These are phyloP conservation scores for Cardamine chenopodiifolia DNA, from an alignment of 345 rosid genomes.

Conservation along the genomic window DNA sequence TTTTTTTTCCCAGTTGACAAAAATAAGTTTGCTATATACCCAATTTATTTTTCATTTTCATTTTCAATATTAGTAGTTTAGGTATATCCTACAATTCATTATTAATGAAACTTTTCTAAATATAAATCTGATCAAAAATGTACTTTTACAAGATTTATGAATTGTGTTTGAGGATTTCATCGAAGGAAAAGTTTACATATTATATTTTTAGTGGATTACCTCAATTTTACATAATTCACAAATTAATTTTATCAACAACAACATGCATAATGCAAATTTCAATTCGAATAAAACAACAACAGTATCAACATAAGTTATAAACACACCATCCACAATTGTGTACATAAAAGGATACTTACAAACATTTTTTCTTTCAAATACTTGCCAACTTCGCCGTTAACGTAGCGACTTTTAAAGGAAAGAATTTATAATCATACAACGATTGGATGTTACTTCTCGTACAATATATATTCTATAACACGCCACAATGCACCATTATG, in stretches of 20 bases:
- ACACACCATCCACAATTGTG: neutral
- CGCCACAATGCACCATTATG: constrained; percentile 33
- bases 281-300: neutral
- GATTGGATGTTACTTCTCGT: constrained; percentile 15
- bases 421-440: neutral
- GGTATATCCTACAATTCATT: neutral
- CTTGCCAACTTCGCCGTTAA: neutral
- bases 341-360: neutral
- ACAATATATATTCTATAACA: constrained; percentile 12
- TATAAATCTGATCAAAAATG: neutral
- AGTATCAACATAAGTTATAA: neutral
- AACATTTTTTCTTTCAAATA: neutral
- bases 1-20: neutral
- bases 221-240: neutral
- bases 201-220: neutral
- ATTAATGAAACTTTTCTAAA: neutral
- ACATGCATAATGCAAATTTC: neutral
- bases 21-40: neutral
- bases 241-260: neutral
- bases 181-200: neutral
- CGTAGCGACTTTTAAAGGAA: constrained; percentile 4
- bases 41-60: neutral
- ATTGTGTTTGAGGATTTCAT: neutral
- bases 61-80: neutral
- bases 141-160: neutral